Percentiles rank a stretch among this genome's conserved stretches.
These are phyloP conservation scores for Penicillium diatomitis DNA, from an alignment of 495 filamentous ascomycete species.

Conservation along the genomic window DNA sequence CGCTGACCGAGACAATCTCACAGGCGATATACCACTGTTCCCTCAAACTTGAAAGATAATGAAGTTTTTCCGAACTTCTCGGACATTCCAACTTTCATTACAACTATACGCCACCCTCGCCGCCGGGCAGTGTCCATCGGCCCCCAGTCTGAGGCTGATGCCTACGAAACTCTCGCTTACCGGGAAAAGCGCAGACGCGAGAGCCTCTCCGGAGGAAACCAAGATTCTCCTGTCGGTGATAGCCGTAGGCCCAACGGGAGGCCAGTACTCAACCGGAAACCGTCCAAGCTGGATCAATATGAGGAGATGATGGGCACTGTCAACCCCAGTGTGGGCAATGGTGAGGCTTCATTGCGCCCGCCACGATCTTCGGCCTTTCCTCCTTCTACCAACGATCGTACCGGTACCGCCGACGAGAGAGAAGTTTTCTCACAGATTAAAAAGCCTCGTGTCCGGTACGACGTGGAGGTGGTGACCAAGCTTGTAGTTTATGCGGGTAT, in stretches of 20 bases:
- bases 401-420: conserved; percentile 49
- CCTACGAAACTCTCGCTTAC: conserved; percentile 92
- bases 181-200: conserved; percentile 72
- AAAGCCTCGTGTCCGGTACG: conserved; percentile 84
- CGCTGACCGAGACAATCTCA: background rate
- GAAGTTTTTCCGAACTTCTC: conserved; percentile 79
- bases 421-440: conserved; percentile 81
- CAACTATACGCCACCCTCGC: conserved; percentile 68
- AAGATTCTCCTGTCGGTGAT: conserved; percentile 18
- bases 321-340: conserved; percentile 19
- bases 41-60: conserved; percentile 65
- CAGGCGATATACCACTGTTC: conserved; percentile 79
- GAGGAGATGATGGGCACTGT: conserved; percentile 64
- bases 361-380: conserved; percentile 21
- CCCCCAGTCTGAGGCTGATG: conserved; percentile 90
- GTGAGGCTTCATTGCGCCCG: conserved; percentile 12
- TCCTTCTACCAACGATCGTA: conserved; percentile 20
- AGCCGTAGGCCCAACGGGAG: conserved; percentile 11
- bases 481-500: conserved; percentile 88
- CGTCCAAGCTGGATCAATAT: conserved; percentile 48
- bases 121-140: conserved; percentile 81
- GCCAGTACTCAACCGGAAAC: conserved; percentile 13
- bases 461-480: conserved; percentile 96
- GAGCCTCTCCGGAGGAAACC: conserved; percentile 42
- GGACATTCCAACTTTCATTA: conserved; percentile 70